A percentile compares a stretch with the other conserved stretches of the same genome.
Conservation (phyloP, 1,284 basidiomycete species). For the Paramarasmius palmivorus region DNA sequence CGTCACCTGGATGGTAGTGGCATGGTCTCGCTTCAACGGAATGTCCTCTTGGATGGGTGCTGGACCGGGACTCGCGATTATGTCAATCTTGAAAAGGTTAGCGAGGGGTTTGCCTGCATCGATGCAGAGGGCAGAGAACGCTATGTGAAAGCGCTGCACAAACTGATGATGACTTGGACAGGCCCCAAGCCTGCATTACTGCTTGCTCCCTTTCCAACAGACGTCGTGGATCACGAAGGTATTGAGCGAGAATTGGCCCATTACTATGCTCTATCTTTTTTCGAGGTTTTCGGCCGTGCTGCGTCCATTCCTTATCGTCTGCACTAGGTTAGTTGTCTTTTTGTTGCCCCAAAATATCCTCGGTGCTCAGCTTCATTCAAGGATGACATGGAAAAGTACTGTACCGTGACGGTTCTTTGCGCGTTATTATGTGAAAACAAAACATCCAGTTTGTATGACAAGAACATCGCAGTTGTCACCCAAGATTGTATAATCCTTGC, state of each 20-base stretch:
- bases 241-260: background rate
- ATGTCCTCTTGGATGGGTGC: background rate
- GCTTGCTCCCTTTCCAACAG: constrained; percentile 3
- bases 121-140: background rate
- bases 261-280: constrained; percentile 3
- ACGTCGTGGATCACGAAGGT: background rate
- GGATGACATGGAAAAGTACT: too few relatives aligned
- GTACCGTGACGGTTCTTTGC: too few relatives aligned
- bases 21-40: background rate
- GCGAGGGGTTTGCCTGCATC: background rate
- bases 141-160: background rate
- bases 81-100: background rate
- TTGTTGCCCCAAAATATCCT: too few relatives aligned
- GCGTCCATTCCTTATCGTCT: constrained; percentile 5
- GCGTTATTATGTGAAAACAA: too few relatives aligned
- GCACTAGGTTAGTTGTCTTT: too few relatives aligned
- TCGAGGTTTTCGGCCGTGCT: constrained; percentile 4
- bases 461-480: too few relatives aligned
- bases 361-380: too few relatives aligned
- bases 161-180: constrained; percentile 4
- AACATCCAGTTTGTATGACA: too few relatives aligned
- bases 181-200: background rate
- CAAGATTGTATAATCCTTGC: too few relatives aligned
- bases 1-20: background rate
- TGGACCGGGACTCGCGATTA: constrained; percentile 3